Evolutionary conservation across 257 asterid genomes (phyloP), one percentile per base, ranked within the genome.

Genomic region (Rhazya stricta): DNA sequence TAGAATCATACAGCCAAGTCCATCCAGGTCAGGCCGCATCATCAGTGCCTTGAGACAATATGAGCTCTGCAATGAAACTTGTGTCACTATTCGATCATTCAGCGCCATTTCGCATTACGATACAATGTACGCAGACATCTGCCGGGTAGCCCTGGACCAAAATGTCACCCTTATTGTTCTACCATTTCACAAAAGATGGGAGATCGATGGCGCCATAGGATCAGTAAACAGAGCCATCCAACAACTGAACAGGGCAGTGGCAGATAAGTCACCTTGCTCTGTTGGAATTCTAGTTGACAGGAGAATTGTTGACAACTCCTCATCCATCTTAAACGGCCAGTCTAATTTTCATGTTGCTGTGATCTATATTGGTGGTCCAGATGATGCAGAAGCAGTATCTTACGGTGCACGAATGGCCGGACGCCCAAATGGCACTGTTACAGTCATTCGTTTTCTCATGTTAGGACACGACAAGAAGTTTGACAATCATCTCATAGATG

Each of bases 111-210:
- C 96, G 1, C 86, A 85, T 7, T 32, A 76, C 1, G 88, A 87
- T 21, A 81, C 87, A 0, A 82, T 88, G 87, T 92, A 91, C 45
- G 91, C 87, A 1, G 98, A 93, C 74, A 78, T 91, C 3, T 87
- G 82, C 34, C 83, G 94, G 0, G 69, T 91, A 19, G 90, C 93
- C 0, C 27, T 84, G 0, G 96, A 89, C 73, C 91, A 91, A 53
- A 78, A 76, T 15, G 92, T 89, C 1, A 88, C 79, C 21, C 74
- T 93, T 3, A 27, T 89, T 62, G 85, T 93, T 30, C 85, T 93
- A 4, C 98, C 97, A 0, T 93, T 89, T 71, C 97, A 93, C 85
- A 91, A 87, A 80, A 88, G 76, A 18, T 91, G 96, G 93, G 96
- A 84, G 67, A 87, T 91, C 54, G 97, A 93, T 71, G 96, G 97